phyloP scores from a whole-genome alignment of 352 stramenopile species.

The Globisporangium ultimum region DNA sequence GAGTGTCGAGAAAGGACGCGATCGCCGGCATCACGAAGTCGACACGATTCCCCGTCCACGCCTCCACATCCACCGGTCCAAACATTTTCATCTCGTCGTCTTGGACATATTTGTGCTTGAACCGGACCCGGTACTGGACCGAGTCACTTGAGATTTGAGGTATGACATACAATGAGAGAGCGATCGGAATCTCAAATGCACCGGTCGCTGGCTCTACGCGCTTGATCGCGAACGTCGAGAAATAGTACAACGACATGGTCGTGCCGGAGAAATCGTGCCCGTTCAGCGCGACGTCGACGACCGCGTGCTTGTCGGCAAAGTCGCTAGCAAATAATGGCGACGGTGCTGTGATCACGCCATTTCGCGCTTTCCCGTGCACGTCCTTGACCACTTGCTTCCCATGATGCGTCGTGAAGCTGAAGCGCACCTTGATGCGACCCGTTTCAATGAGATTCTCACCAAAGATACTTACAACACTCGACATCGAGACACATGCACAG shows the following conservation, averaged over 20 bases:
- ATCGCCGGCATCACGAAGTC: slow-evolving; percentile 47
- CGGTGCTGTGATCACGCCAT: slow-evolving; percentile 47
- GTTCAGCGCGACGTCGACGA: slow-evolving; percentile 63
- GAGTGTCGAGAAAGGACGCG: slow-evolving; percentile 21
- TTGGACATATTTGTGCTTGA: slow-evolving; percentile 18
- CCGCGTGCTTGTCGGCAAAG: slow-evolving; percentile 38
- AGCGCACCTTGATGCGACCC: slow-evolving; percentile 65
- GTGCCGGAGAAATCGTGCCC: slow-evolving; percentile 62
- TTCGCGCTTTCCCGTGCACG: slow-evolving; percentile 27
- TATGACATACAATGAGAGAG: slow-evolving; percentile 30
- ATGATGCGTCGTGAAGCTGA: slow-evolving; percentile 32
- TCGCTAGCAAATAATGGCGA: slow-evolving; percentile 50
- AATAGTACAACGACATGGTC: slow-evolving; percentile 47
- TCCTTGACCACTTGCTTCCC: slow-evolving; percentile 31
- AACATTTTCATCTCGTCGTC: slow-evolving; percentile 15
- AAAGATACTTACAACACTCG: slow-evolving; percentile 51
- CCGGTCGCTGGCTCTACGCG: slow-evolving; percentile 43
- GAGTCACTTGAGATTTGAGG: slow-evolving; percentile 46
- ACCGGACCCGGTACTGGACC: slow-evolving; percentile 39
- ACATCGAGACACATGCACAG: slow-evolving; percentile 45
- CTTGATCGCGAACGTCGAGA: slow-evolving; percentile 42
- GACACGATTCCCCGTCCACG: slow-evolving; percentile 36
- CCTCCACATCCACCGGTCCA: slow-evolving; percentile 34
- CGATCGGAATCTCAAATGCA: slow-evolving; percentile 57
- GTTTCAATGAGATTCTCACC: slow-evolving; percentile 76